These are phyloP conservation scores for Thelonectria olida DNA, from an alignment of 2,329 filamentous ascomycete genomes.

Conservation along the genomic window DNA sequence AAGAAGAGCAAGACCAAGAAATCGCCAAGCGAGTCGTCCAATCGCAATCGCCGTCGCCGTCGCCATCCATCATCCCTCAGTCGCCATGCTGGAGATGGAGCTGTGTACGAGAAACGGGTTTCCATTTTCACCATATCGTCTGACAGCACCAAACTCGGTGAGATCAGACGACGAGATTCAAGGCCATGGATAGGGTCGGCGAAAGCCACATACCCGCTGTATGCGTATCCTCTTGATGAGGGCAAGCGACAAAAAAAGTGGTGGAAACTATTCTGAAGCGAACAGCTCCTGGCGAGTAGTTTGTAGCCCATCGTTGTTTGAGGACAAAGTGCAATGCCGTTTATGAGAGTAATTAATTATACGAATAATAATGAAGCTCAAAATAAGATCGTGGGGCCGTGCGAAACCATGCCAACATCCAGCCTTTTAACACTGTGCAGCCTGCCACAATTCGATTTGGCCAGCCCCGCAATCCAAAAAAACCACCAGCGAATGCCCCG, in stretches of 20 bases:
- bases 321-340: not conserved
- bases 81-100: constrained; percentile 11
- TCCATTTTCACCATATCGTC: constrained; percentile 51
- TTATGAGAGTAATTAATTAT: not conserved
- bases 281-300: not conserved
- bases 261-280: constrained; percentile 33
- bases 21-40: constrained; percentile 16
- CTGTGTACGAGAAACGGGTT: constrained; percentile 27
- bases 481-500: constrained; percentile 38
- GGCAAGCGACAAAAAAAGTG: constrained; percentile 30
- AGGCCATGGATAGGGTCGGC: constrained; percentile 12
- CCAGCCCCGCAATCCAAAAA: constrained; percentile 43
- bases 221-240: constrained; percentile 23
- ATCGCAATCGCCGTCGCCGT: constrained; percentile 5
- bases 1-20: constrained; percentile 25
- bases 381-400: constrained; percentile 11
- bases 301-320: not conserved
- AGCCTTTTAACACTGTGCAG: constrained; percentile 21
- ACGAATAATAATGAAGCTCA: not conserved
- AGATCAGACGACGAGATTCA: constrained; percentile 44
- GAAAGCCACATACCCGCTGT: constrained; percentile 33
- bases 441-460: constrained; percentile 34
- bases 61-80: constrained; percentile 11
- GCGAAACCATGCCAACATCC: not conserved
- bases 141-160: constrained; percentile 57